These are phyloP conservation scores for Pseudoturritis turrita DNA, from an alignment of 345 rosid genomes.

Conservation along the genomic window DNA sequence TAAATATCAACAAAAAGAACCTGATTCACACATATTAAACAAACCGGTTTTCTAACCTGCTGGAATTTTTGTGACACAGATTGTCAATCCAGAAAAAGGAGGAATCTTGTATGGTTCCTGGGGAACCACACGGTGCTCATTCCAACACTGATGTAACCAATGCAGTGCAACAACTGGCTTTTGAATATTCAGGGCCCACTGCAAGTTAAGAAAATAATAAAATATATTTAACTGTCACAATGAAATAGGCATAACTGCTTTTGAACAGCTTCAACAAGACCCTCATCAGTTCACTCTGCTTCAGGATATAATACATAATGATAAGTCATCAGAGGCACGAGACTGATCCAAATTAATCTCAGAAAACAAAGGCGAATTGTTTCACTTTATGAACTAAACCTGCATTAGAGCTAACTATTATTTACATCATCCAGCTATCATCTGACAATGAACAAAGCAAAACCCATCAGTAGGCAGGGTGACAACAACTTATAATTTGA, in stretches of 20 bases:
- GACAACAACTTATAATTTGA: constrained; percentile 6
- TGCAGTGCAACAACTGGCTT: constrained; percentile 70
- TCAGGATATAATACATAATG: not conserved
- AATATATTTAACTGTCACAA: not conserved
- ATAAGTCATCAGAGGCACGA: constrained; percentile 1
- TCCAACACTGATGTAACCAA: constrained; percentile 89
- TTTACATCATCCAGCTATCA: not conserved
- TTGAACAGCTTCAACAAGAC: constrained; percentile 21
- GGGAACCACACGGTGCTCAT: constrained; percentile 92
- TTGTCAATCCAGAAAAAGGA: constrained; percentile 81
- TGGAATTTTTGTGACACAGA: constrained; percentile 71
- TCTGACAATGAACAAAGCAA: not conserved
- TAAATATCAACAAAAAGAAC: constrained; percentile 21
- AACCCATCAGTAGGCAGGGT: not conserved
- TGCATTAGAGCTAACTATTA: not conserved
- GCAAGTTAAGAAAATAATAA: constrained; percentile 30
- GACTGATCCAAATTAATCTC: not conserved
- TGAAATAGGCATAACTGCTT: constrained; percentile 9
- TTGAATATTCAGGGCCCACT: constrained; percentile 82
- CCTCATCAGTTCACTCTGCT: constrained; percentile 7
- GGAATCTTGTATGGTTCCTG: constrained; percentile 82
- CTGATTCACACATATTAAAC: constrained; percentile 8
- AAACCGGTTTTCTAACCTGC: constrained; percentile 48
- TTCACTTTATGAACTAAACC: not conserved
- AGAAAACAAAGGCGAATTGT: not conserved